Evolutionary conservation across 1,284 basidiomycete species (phyloP).

Genomic region (Naganishia liquefaciens): DNA sequence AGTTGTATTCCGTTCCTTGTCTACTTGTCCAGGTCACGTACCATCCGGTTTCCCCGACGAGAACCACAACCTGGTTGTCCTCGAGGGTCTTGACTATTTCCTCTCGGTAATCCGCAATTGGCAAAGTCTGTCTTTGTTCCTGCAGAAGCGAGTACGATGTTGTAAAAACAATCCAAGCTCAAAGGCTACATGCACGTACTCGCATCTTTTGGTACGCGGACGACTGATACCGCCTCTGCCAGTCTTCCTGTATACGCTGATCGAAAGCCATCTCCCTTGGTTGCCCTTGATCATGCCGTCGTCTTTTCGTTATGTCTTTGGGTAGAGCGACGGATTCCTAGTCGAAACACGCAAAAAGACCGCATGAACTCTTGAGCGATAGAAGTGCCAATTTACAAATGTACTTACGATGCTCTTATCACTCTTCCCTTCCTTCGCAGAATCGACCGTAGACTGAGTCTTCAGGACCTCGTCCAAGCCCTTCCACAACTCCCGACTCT

Average conservation of each 20-base stretch:
- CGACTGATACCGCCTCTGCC: conserved; percentile 64
- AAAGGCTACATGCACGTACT: background rate
- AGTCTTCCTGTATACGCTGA: conserved; percentile 60
- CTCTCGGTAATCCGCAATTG: conserved; percentile 82
- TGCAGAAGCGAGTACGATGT: conserved; percentile 41
- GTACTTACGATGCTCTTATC: too few species aligned
- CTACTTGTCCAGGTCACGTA: conserved; percentile 46
- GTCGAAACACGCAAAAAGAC: background rate
- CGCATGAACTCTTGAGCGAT: background rate
- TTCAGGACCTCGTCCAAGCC: conserved; percentile 66
- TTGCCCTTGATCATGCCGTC: background rate
- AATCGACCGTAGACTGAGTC: conserved; percentile 56
- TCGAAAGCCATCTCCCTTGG: conserved; percentile 30
- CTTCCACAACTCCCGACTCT: conserved; percentile 71
- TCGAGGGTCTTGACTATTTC: conserved; percentile 74
- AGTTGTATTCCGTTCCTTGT: conserved; percentile 8
- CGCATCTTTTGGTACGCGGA: conserved; percentile 71
- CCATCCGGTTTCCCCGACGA: conserved; percentile 98
- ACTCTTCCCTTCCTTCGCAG: too few species aligned
- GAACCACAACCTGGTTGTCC: conserved; percentile 80
- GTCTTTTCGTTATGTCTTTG: background rate
- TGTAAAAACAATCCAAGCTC: background rate
- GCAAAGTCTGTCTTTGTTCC: conserved; percentile 72
- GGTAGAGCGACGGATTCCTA: background rate
- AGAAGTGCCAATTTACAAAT: too few species aligned